Percentiles rank a stretch among this genome's conserved stretches.
Conservation (phyloP, 169 alveolate genomes). For the Eimeria necatrix region DNA sequence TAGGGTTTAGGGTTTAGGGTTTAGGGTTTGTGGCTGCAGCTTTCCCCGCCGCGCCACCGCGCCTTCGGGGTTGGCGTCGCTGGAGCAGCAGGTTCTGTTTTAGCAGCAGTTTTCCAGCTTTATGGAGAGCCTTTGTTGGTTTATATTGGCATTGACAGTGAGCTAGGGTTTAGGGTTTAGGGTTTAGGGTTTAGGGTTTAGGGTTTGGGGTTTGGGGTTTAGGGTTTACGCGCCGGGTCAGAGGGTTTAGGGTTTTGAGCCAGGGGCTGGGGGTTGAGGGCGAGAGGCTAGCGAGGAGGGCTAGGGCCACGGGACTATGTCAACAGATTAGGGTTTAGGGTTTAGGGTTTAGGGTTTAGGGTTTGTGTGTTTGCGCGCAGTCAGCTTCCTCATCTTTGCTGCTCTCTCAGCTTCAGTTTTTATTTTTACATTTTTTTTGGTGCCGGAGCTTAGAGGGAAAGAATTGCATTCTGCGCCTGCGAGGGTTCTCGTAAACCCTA, state of each 20-base stretch:
- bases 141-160: neutral
- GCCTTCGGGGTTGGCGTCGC: conserved; percentile 18
- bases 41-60: conserved; percentile 15
- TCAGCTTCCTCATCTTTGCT: neutral
- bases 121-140: neutral
- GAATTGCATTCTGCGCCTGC: neutral
- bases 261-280: too few relatives aligned
- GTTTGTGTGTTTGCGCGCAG: neutral
- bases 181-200: too few relatives aligned
- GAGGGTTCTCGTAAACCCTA: neutral
- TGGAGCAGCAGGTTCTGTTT: neutral
- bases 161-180: conserved; percentile 23
- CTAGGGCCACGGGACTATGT: too few relatives aligned
- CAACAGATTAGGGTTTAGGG: conserved; percentile 21
- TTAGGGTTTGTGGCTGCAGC: conserved; percentile 36
- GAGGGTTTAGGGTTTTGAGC: neutral
- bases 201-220: neutral
- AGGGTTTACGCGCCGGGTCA: neutral
- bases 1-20: conserved; percentile 39
- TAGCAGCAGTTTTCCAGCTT: neutral
- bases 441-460: neutral
- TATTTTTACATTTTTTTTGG: neutral
- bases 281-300: too few relatives aligned
- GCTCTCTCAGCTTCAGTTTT: neutral
- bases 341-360: neutral